Evolutionary conservation across 2,329 filamentous ascomycete genomes (phyloP).

Genomic region (Beauveria pseudobassiana): DNA sequence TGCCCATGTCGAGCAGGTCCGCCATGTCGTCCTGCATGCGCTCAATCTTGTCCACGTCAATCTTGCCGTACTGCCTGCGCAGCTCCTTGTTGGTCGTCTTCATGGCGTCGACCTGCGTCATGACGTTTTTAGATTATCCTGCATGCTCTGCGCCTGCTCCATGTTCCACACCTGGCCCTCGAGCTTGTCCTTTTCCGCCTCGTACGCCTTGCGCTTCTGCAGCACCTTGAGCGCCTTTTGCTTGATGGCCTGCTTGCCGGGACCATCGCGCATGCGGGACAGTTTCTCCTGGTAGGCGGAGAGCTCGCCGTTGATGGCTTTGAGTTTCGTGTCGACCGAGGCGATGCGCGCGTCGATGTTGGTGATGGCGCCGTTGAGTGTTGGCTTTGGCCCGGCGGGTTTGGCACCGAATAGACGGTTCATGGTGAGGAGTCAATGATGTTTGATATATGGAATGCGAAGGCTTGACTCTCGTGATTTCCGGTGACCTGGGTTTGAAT

Average conservation of each 20-base stretch:
- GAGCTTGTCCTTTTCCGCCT: conserved; percentile 86
- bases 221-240: conserved; percentile 92
- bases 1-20: conserved; percentile 92
- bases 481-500: neutral
- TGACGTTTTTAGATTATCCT: conserved; percentile 98
- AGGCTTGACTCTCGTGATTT: neutral
- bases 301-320: conserved; percentile 85
- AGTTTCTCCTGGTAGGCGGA: conserved; percentile 81
- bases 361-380: conserved; percentile 71
- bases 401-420: conserved; percentile 93
- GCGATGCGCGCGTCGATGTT: conserved; percentile 82
- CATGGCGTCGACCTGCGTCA: conserved; percentile 97
- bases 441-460: neutral
- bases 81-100: conserved; percentile 94
- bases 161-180: conserved; percentile 97
- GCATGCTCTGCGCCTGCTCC: conserved; percentile 97
- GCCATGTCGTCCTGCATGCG: conserved; percentile 98
- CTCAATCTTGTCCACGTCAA: conserved; percentile 97
- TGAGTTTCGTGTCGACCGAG: conserved; percentile 88
- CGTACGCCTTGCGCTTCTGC: conserved; percentile 89
- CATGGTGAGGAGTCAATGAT: conserved; percentile 46
- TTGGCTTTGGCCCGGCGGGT: conserved; percentile 81
- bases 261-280: conserved; percentile 87
- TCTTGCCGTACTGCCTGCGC: conserved; percentile 90
- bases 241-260: conserved; percentile 86